Evolutionary conservation across 305 asterid genomes (phyloP), one percentile per base, ranked within the genome.

Genomic region (Striga hermonthica): DNA sequence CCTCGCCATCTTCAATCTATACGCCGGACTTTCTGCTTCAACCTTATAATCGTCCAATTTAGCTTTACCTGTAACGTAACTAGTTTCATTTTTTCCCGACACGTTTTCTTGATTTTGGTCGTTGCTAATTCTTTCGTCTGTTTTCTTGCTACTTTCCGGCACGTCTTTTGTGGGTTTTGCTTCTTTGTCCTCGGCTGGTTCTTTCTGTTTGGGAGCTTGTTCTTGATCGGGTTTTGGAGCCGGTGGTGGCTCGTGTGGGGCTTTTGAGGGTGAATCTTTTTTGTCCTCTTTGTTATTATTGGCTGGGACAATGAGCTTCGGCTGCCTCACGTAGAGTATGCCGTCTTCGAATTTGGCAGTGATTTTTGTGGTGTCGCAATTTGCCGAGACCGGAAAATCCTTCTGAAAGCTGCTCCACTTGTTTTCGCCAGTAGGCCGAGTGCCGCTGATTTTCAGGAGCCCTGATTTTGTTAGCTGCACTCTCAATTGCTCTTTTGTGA

Each of bases 341-440:
- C 83, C 95, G 0, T 60, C 79, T 40, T 86, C 96, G 55, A 84
- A 86, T 73, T 75, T 88, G 4, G 96, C 95, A 7, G 56, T 63
- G 77, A 91, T 88, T 65, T 75, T 79, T 56, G 43, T 58, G 62
- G 79, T 73, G 69, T 86, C 84, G 49, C 74, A 78, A 43, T 81
- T 70, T 15, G 81, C 62, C 0, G 85, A 64, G 48, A 91, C 47
- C 0, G 74, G 84, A 55, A 81, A 79, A 7, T 84, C 84, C 63
- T 84, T 84, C 5, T 55, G 77, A 12, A 91, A 88, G 2, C 75
- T 74, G 72, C 72, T 72, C 82, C 49, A 70, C 57, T 71, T 78
- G 72, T 67, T 69, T n/a, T 56, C 67, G 7, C 69, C 81, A 4
- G 69, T 44, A n/a, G 74, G 79, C 69, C 80, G 78, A 16, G 64